Evolutionary conservation across 306 rosid genomes (phyloP).

Genomic region (Ammopiptanthus mongolicus): DNA sequence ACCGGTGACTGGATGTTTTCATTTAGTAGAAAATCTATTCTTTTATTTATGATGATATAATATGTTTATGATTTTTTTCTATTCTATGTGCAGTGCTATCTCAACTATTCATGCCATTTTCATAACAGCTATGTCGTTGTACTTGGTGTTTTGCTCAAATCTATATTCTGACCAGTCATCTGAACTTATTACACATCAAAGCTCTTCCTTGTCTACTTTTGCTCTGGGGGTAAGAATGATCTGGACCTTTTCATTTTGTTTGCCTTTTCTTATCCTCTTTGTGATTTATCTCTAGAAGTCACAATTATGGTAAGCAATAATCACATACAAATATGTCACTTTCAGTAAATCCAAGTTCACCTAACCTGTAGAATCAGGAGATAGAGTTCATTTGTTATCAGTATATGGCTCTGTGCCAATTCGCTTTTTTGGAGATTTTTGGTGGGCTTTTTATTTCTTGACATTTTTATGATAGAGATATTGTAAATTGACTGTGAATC

Average conservation of each 20-base stretch:
- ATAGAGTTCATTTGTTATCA: not conserved
- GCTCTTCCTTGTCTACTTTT: conserved; percentile 61
- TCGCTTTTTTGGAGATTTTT: not conserved
- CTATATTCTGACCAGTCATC: conserved; percentile 51
- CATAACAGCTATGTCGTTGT: conserved; percentile 68
- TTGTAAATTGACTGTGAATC: not conserved
- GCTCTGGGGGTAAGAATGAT: conserved; percentile 64
- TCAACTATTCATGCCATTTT: conserved; percentile 89
- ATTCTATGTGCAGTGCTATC: conserved; percentile 57
- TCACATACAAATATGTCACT: conserved; percentile 5
- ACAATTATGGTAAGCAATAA: not conserved
- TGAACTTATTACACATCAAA: conserved; percentile 48
- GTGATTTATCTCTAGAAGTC: not conserved
- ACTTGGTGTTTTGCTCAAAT: conserved; percentile 75
- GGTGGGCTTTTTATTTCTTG: not conserved
- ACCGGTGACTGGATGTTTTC: conserved; percentile 49
- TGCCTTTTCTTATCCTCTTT: conserved; percentile 11
- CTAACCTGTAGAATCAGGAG: not conserved
- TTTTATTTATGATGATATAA: conserved; percentile 9
- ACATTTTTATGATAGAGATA: not conserved
- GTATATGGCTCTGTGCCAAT: not conserved
- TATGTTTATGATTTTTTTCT: not conserved
- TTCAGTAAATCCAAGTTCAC: not conserved
- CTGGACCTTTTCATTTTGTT: not conserved
- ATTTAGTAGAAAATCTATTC: conserved; percentile 1